Evolutionary conservation across 148 eudicot species (phyloP), one percentile per base, ranked within the genome.

Genomic region (Camellia japonica): DNA sequence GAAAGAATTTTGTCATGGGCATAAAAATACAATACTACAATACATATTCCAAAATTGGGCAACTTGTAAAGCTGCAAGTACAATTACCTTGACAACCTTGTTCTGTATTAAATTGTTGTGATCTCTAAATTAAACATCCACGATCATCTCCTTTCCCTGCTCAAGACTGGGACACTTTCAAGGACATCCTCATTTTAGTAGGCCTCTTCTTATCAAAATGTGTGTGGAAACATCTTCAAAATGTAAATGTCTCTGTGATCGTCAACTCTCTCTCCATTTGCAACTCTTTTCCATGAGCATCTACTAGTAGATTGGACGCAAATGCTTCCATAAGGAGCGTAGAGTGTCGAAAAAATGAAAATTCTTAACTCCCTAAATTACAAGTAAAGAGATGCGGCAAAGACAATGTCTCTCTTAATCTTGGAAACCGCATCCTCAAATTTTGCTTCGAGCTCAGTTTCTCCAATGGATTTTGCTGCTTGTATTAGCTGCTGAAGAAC

Each of bases 361-460:
- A 12, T 16, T 9, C 19, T 30, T 58, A 19, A 10, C 7, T 3
- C 64, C 65, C 42, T 38, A 47, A 47, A 47, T 80, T 87, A 93
- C 83, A 96, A 80, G 87, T 96, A 93, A 5, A 96, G 87, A 20
- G 99, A 96, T 70, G 99, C 99, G 9, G 99, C 99, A 82, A 96
- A 96, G 67, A 96, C 98, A 23, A 96, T 96, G 83, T 96, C 99
- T 79, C 99, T 88, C 87, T 96, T 96, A 79, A 96, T 96, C 87
- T 82, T 91, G 62, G 92, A 84, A 76, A 96, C 97, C 58, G 98
- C 98, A 2, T 96, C 98, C 81, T 93, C 98, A 69, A 93, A 92
- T 84, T 93, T 96, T 52, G 88, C 81, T 85, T 93, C 93, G 30
- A 96, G 95, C 78, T 92, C 98, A 1, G 87, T 85, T 62, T 93